Evolutionary conservation across 805 yeast genomes (phyloP), one percentile per base, ranked within the genome.

Genomic region (Yarrowia sp.): DNA sequence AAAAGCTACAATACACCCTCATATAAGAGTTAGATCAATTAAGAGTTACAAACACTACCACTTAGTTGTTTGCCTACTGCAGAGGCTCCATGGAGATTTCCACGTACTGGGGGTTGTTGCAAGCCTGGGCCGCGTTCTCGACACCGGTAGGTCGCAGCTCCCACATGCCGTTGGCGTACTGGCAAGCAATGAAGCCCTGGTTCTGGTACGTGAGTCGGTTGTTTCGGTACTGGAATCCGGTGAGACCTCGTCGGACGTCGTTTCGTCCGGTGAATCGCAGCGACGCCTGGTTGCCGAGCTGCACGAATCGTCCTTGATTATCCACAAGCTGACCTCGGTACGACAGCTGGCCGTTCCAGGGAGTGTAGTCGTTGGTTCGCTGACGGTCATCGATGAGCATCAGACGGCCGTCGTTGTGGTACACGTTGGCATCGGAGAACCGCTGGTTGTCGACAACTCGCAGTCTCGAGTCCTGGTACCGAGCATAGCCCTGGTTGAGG

Each of bases 111-210:
- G 58, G n/a, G 19, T 53, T 53, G 58, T 53, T 38, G 12, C 58
- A 53, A 3, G 58, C 43, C 58, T 53, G 43, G 8, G 58, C 58
- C 2, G 58, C 58, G 8, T 3, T n/a, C n/a, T 53, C 43, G 3
- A 35, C 43, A 0, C 58, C 58, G 8, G 58, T 53, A n/a, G 58
- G 58, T 53, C 58, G 43, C 58, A 53, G 58, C 16, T 53, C 58
- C 58, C 58, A 53, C 58, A 53, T 53, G n/a, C 58, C 58, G 12
- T 53, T 53, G 16, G 43, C 42, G 32, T 12, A 12, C 58, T 38
- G 58, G 58, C 58, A 53, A 4, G 58, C 58, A 14, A 53, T 36
- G 12, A 53, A 53, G 58, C 58, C 58, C 58, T 53, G 58, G 58
- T 53, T 53, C 43, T 53, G 58, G 58, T 53, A 53, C 7, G 58